These are phyloP conservation scores for Suillus occidentalis DNA, from an alignment of 768 basidiomycete genomes.

Conservation along the genomic window DNA sequence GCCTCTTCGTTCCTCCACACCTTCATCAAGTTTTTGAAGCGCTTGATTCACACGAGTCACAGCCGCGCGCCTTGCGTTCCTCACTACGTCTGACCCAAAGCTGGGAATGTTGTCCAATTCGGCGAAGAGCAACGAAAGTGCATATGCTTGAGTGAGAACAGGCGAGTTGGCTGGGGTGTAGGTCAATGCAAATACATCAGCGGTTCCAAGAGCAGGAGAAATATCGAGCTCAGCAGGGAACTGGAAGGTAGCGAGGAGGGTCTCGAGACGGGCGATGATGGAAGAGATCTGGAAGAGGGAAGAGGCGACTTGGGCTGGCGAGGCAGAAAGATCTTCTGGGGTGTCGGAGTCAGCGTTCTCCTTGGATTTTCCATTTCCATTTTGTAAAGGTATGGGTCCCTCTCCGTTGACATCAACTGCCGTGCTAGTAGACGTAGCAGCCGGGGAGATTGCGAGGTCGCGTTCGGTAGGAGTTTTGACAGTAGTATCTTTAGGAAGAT, in stretches of 20 bases:
- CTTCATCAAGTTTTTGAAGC: constrained; percentile 49
- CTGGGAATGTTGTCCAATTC: constrained; percentile 63
- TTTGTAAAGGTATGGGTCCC: constrained; percentile 2
- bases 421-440: background rate
- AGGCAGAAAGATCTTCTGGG: constrained; percentile 16
- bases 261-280: constrained; percentile 42
- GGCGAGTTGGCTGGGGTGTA: constrained; percentile 60
- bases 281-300: constrained; percentile 40
- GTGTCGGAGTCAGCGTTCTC: constrained; percentile 10
- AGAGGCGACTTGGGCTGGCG: constrained; percentile 1
- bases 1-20: constrained; percentile 40
- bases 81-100: constrained; percentile 53
- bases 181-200: constrained; percentile 40
- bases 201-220: constrained; percentile 15
- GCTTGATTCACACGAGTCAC: constrained; percentile 59
- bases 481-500: background rate
- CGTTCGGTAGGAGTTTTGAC: background rate
- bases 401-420: background rate
- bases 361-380: constrained; percentile 40
- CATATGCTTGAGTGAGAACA: constrained; percentile 61
- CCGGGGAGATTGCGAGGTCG: background rate
- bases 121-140: constrained; percentile 53
- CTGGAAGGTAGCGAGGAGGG: constrained; percentile 41
- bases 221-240: constrained; percentile 35
- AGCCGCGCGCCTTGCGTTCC: constrained; percentile 51